Evolutionary conservation across 2,329 filamentous ascomycete genomes (phyloP).

Genomic region (Xylariaceae sp.): DNA sequence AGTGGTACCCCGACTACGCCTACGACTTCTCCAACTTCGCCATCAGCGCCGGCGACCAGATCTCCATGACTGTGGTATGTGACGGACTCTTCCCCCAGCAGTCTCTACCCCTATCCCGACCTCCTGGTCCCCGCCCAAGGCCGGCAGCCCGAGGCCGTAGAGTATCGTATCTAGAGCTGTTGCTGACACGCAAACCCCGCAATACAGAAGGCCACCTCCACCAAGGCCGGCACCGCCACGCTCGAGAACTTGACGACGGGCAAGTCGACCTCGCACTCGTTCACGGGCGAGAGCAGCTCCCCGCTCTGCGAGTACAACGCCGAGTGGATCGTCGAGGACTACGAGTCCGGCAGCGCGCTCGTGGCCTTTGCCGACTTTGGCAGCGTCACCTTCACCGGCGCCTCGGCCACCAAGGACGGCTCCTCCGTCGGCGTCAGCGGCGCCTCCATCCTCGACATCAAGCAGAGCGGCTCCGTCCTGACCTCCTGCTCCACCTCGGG

Average conservation of each 20-base stretch:
- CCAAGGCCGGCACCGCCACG: slow-evolving; percentile 10
- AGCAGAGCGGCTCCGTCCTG: slow-evolving; percentile 32
- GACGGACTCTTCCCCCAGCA: slow-evolving; percentile 2
- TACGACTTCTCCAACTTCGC: slow-evolving; percentile 41
- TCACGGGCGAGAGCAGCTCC: slow-evolving; percentile 33
- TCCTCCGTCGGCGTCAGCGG: slow-evolving; percentile 30
- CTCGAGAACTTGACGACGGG: slow-evolving; percentile 42
- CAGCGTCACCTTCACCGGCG: slow-evolving; percentile 34
- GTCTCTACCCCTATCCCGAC: too few species aligned
- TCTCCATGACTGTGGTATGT: slow-evolving; percentile 20
- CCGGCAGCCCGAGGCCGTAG: too few species aligned
- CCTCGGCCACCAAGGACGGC: slow-evolving; percentile 29
- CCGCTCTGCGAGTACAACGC: slow-evolving; percentile 47
- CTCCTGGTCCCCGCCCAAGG: too few species aligned
- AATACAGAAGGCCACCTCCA: slow-evolving; percentile 8
- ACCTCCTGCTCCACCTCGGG: slow-evolving; percentile 24
- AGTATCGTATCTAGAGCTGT: too few species aligned
- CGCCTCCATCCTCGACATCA: slow-evolving; percentile 37
- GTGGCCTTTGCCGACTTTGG: slow-evolving; percentile 40
- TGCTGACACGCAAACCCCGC: too few species aligned
- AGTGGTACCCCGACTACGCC: slow-evolving; percentile 52
- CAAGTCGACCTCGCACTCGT: slow-evolving; percentile 41
- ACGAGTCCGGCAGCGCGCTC: slow-evolving; percentile 29
- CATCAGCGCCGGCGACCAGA: slow-evolving; percentile 23
- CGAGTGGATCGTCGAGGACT: slow-evolving; percentile 58